phyloP scores from a whole-genome alignment of 2,329 filamentous ascomycete genomes.

The Sphaerulina vaccinii region DNA sequence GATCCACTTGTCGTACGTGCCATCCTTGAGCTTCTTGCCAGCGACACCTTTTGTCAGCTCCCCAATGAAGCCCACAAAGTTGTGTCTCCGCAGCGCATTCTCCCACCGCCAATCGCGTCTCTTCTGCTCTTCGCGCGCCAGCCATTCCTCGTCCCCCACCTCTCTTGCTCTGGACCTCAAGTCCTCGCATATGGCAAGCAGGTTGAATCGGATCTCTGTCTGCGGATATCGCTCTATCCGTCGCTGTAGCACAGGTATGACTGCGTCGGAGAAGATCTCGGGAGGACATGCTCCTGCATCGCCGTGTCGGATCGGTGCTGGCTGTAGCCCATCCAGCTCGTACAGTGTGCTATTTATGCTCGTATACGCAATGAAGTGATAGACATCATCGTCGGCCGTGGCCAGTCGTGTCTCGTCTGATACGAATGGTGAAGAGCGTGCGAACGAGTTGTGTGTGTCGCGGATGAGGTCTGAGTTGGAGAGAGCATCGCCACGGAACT shows the following conservation, averaged over 20 bases:
- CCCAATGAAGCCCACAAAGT: slow-evolving; percentile 93
- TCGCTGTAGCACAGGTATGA: slow-evolving; percentile 82
- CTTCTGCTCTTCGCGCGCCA: slow-evolving; percentile 80
- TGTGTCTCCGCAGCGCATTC: slow-evolving; percentile 86
- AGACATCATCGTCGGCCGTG: slow-evolving; percentile 81
- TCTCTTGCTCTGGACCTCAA: slow-evolving; percentile 72
- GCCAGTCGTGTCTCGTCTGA: slow-evolving; percentile 79
- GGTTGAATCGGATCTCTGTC: slow-evolving; percentile 90
- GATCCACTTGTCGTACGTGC: slow-evolving; percentile 71
- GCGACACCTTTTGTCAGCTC: slow-evolving; percentile 87
- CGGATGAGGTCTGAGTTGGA: slow-evolving; percentile 62
- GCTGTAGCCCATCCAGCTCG: slow-evolving; percentile 92
- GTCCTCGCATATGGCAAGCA: slow-evolving; percentile 89
- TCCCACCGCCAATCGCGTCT: slow-evolving; percentile 88
- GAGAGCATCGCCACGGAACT: slow-evolving; percentile 66
- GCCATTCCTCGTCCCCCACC: slow-evolving; percentile 75
- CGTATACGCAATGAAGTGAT: slow-evolving; percentile 97
- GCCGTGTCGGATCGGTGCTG: slow-evolving; percentile 87
- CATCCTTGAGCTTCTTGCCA: slow-evolving; percentile 66
- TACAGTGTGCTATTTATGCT: slow-evolving; percentile 77
- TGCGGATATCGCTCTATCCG: slow-evolving; percentile 81
- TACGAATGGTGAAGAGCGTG: slow-evolving; percentile 82
- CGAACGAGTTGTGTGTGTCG: slow-evolving; percentile 84
- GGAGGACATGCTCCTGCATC: slow-evolving; percentile 62
- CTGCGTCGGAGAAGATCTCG: slow-evolving; percentile 72